A percentile compares a stretch with the other conserved stretches of the same genome.
These are phyloP conservation scores for Acanthamoeba castellanii DNA, from an alignment of 208 protist species.

Conservation along the genomic window DNA sequence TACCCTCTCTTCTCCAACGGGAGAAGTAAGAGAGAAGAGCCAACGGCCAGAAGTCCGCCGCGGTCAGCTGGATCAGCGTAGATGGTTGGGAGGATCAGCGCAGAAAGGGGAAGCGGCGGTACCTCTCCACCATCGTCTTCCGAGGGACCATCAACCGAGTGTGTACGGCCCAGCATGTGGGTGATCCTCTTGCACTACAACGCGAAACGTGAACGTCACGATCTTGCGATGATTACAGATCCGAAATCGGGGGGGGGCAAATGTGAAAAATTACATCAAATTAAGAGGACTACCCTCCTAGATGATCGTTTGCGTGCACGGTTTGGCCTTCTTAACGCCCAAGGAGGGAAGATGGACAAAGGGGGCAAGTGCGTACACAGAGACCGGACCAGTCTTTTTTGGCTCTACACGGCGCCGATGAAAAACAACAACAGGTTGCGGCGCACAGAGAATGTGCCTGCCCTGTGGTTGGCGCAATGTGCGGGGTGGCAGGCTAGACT, in stretches of 20 bases:
- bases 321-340: not conserved
- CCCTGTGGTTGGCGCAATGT: too few species aligned
- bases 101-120: not conserved
- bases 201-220: not conserved
- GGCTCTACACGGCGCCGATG: not conserved
- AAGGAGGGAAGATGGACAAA: not conserved
- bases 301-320: not conserved
- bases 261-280: not conserved
- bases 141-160: not conserved
- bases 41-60: too few species aligned
- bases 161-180: not conserved
- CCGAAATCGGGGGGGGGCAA: not conserved
- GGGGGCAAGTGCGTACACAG: not conserved
- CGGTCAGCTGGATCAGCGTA: too few species aligned
- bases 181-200: not conserved
- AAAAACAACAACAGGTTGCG: not conserved
- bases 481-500: too few species aligned
- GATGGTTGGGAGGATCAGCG: too few species aligned
- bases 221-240: too few species aligned
- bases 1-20: not conserved
- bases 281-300: not conserved
- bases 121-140: slow-evolving; percentile 29
- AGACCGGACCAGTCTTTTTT: not conserved
- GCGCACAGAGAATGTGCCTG: too few species aligned
- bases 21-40: not conserved